phyloP scores from a whole-genome alignment of 2,329 filamentous ascomycete species.

The Massarina eburnea region DNA sequence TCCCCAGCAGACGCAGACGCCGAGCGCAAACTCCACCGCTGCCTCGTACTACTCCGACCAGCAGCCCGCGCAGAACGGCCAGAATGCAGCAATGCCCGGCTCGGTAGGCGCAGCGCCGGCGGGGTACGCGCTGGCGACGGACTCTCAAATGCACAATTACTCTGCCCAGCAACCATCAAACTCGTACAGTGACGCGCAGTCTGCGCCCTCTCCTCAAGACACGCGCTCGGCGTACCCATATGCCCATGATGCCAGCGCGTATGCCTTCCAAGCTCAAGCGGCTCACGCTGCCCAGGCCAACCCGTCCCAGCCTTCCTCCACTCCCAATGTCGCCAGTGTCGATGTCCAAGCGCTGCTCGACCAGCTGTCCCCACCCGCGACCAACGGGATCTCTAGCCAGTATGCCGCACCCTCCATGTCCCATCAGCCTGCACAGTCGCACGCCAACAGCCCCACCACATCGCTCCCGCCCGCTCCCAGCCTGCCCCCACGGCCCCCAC shows the following conservation, averaged over 20 bases:
- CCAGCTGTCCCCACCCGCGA: slow-evolving; percentile 42
- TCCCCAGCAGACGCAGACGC: slow-evolving; percentile 36
- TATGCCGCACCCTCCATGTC: slow-evolving; percentile 38
- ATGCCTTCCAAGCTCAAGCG: slow-evolving; percentile 28
- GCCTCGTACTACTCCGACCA: slow-evolving; percentile 37
- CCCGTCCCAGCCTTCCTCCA: slow-evolving; percentile 32
- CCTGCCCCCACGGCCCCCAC: slow-evolving; percentile 52
- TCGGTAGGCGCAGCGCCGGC: slow-evolving; percentile 22
- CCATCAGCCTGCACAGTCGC: slow-evolving; percentile 30
- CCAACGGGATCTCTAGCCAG: slow-evolving; percentile 30
- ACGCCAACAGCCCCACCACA: slow-evolving; percentile 38
- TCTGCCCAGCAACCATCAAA: slow-evolving; percentile 32
- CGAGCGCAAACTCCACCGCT: slow-evolving; percentile 30
- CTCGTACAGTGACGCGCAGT: slow-evolving; percentile 39
- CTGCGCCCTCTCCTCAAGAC: slow-evolving; percentile 32
- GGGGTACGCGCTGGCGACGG: slow-evolving; percentile 27
- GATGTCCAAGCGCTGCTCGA: slow-evolving; percentile 52
- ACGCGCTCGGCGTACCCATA: slow-evolving; percentile 32
- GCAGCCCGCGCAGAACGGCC: slow-evolving; percentile 9
- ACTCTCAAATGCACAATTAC: slow-evolving; percentile 28
- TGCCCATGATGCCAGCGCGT: slow-evolving; percentile 34
- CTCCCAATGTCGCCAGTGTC: slow-evolving; percentile 38
- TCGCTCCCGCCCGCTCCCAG: slow-evolving; percentile 43
- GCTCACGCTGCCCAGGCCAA: slow-evolving; percentile 22
- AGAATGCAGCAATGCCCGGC: slow-evolving; percentile 28